Percentiles rank a stretch among this genome's conserved stretches.
Evolutionary conservation across 148 eudicot genomes (phyloP).

Genomic region (Vaccinium vitisidaea): DNA sequence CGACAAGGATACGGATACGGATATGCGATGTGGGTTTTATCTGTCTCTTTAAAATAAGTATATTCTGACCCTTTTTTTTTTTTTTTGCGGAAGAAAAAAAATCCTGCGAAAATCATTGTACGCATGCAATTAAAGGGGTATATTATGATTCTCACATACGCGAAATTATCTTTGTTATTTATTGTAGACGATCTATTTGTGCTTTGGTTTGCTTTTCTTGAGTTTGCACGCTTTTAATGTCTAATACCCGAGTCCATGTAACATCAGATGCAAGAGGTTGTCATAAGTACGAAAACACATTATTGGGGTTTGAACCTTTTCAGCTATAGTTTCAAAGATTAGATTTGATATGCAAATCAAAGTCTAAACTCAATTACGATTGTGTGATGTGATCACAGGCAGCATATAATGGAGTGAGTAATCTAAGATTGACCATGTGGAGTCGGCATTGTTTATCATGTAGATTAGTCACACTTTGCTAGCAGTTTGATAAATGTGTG

Average conservation of each 20-base stretch:
- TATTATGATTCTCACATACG: not conserved
- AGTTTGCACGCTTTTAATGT: not conserved
- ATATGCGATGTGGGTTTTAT: not conserved
- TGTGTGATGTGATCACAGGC: not conserved
- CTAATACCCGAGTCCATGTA: not conserved
- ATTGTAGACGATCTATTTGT: not conserved
- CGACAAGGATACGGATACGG: not conserved
- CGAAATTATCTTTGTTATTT: not conserved
- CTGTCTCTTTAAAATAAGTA: not conserved
- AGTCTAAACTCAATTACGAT: not conserved
- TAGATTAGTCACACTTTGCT: conserved; percentile 7
- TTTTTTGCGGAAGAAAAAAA: not conserved
- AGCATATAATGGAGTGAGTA: not conserved
- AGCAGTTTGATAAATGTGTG: not conserved
- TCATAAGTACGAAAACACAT: not conserved
- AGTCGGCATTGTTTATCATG: conserved; percentile 5
- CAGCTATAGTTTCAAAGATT: conserved; percentile 14
- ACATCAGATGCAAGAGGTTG: not conserved
- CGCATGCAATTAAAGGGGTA: not conserved
- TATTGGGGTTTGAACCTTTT: not conserved
- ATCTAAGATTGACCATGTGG: not conserved
- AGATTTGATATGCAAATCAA: not conserved
- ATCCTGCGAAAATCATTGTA: not conserved
- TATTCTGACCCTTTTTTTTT: not conserved
- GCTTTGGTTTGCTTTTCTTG: not conserved